Conservation (phyloP, 2,329 filamentous ascomycete genomes). For the Sporothrix schenckii region DNA sequence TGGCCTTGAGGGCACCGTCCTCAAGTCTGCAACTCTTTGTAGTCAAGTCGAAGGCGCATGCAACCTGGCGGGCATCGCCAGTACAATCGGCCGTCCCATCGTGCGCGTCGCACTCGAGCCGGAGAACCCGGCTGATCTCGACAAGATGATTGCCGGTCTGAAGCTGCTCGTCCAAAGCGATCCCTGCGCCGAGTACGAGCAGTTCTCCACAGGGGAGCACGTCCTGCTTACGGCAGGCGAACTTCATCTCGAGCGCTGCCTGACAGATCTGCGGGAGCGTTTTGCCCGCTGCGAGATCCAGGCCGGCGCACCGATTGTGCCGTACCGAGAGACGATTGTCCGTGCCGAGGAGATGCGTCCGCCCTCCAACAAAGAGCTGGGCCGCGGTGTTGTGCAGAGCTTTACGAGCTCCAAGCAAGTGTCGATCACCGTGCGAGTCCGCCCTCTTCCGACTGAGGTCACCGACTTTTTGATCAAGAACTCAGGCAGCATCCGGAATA, state of each 20-base stretch:
- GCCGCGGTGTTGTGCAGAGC: conserved; percentile 75
- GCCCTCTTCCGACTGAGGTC: conserved; percentile 75
- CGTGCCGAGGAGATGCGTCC: conserved; percentile 88
- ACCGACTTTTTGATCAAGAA: conserved; percentile 87
- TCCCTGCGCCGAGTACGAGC: conserved; percentile 93
- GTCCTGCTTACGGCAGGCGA: conserved; percentile 93
- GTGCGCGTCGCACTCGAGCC: conserved; percentile 96
- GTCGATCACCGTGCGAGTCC: conserved; percentile 72
- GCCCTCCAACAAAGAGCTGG: conserved; percentile 80
- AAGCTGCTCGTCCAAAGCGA: conserved; percentile 90
- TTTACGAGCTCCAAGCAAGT: conserved; percentile 85
- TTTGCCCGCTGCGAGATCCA: conserved; percentile 96
- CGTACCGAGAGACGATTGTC: conserved; percentile 91
- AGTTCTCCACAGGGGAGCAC: conserved; percentile 89
- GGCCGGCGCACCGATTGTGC: conserved; percentile 90
- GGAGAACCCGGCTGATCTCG: conserved; percentile 82
- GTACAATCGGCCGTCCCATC: conserved; percentile 80
- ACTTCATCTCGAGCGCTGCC: conserved; percentile 86
- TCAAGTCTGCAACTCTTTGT: conserved; percentile 93
- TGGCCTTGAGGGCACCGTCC: conserved; percentile 81
- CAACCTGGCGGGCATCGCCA: conserved; percentile 83
- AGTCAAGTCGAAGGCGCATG: conserved; percentile 82
- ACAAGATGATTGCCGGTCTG: conserved; percentile 91
- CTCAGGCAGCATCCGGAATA: conserved; percentile 66
- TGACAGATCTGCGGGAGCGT: conserved; percentile 89